These are phyloP conservation scores for Isabelozyma rhagii DNA, from an alignment of 805 yeast species.

Conservation along the genomic window DNA sequence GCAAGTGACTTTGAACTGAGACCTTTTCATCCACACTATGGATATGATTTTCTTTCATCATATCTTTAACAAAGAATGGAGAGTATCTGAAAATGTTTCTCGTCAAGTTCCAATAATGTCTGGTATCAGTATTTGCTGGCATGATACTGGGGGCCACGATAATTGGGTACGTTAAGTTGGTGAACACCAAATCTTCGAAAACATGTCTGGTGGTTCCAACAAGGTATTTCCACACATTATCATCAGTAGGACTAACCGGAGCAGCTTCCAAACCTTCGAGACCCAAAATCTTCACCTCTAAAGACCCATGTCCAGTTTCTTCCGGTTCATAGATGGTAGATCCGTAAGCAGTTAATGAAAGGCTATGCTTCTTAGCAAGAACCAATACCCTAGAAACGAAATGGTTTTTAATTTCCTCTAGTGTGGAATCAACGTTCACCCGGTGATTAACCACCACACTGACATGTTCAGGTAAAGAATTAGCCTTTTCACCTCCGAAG, in stretches of 20 bases:
- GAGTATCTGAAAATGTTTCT: conserved; percentile 59
- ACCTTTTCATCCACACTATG: conserved; percentile 68
- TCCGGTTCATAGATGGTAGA: conserved; percentile 7
- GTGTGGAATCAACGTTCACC: conserved; percentile 27
- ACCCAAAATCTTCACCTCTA: conserved; percentile 9
- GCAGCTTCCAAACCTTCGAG: conserved; percentile 36
- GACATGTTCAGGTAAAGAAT: conserved; percentile 39
- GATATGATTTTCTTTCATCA: conserved; percentile 33
- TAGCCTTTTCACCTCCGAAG: conserved; percentile 38
- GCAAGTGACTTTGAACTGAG: conserved; percentile 55
- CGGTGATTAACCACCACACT: conserved; percentile 32
- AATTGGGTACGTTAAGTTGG: conserved; percentile 28
- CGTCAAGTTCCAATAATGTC: conserved; percentile 60
- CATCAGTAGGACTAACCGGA: conserved; percentile 42
- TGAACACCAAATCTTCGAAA: conserved; percentile 42
- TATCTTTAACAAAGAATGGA: conserved; percentile 39
- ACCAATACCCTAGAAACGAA: conserved; percentile 20
- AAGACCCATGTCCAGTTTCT: conserved; percentile 10
- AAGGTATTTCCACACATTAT: conserved; percentile 38
- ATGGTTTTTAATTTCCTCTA: conserved; percentile 18
- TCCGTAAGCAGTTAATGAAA: conserved; percentile 31
- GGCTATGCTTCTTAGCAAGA: conserved; percentile 23
- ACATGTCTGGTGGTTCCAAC: conserved; percentile 45
- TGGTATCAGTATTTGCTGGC: conserved; percentile 73
- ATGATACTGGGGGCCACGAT: conserved; percentile 56